Conservation (phyloP, 345 rosid genomes). For the Syzygium aromaticum region DNA sequence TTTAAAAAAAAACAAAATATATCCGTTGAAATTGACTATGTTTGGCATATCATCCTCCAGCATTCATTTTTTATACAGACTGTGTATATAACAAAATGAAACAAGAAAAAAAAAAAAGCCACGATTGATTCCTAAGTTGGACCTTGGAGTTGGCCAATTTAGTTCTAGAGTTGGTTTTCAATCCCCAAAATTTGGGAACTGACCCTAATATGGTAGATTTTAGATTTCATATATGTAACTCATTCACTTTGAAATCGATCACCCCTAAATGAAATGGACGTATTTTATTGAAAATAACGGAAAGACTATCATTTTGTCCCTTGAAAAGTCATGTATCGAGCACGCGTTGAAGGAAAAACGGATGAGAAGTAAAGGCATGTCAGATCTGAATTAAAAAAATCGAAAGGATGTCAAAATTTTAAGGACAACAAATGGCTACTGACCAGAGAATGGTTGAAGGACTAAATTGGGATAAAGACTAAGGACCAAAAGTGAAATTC, state of each 20-base stretch:
- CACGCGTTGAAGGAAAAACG: neutral
- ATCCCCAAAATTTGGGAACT: neutral
- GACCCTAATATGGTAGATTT: neutral
- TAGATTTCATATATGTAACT: neutral
- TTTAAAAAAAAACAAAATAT: neutral
- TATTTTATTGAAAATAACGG: fast-evolving
- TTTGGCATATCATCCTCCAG: neutral
- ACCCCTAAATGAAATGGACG: neutral
- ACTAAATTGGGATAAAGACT: neutral
- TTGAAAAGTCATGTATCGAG: neutral
- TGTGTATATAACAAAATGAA: neutral
- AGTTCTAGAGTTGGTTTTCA: neutral
- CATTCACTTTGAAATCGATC: neutral
- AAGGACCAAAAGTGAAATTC: neutral
- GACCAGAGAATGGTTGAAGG: neutral
- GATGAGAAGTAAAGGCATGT: neutral
- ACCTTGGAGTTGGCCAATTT: neutral
- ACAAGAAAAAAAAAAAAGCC: neutral
- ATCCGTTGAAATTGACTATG: neutral
- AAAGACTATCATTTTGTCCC: neutral
- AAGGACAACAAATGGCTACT: neutral
- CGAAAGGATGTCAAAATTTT: neutral
- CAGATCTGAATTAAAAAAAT: neutral
- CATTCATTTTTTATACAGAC: neutral
- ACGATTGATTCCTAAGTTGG: neutral